A percentile compares a stretch with the other conserved stretches of the same genome.
phyloP scores from a whole-genome alignment of 805 yeast genomes.

The Debaryomyces tyrocola region DNA sequence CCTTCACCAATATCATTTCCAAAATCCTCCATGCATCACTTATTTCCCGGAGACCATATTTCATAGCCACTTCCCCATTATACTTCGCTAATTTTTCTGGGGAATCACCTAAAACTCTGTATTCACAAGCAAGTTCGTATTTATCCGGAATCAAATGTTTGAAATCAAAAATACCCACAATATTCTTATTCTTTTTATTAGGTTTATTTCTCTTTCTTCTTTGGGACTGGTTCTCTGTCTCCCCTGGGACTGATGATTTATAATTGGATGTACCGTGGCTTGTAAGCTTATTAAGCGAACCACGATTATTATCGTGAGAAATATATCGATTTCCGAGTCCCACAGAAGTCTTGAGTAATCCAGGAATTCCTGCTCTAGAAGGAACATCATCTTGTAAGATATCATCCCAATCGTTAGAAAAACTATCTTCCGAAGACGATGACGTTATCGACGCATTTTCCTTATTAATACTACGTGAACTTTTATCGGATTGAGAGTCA shows the following conservation, averaged over 20 bases:
- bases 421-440: conserved; percentile 53
- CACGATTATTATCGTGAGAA: conserved; percentile 21
- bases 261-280: conserved; percentile 40
- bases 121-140: conserved; percentile 66
- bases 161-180: conserved; percentile 66
- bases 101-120: conserved; percentile 59
- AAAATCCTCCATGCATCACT: conserved; percentile 76
- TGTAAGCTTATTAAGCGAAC: conserved; percentile 31
- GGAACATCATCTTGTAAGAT: conserved; percentile 57
- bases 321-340: conserved; percentile 37
- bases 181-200: conserved; percentile 42
- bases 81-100: conserved; percentile 66
- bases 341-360: conserved; percentile 42
- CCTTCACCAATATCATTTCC: conserved; percentile 46
- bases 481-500: conserved; percentile 13
- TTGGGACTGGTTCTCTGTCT: conserved; percentile 12
- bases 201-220: conserved; percentile 15
- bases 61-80: conserved; percentile 70
- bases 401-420: conserved; percentile 69
- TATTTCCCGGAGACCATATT: conserved; percentile 59
- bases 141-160: conserved; percentile 72
- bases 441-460: conserved; percentile 13
- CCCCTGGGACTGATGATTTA: conserved; percentile 38
- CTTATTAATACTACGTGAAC: neutral
- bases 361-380: conserved; percentile 53